These are phyloP conservation scores for Boletales sp. DNA, from an alignment of 768 basidiomycete genomes.

Conservation along the genomic window DNA sequence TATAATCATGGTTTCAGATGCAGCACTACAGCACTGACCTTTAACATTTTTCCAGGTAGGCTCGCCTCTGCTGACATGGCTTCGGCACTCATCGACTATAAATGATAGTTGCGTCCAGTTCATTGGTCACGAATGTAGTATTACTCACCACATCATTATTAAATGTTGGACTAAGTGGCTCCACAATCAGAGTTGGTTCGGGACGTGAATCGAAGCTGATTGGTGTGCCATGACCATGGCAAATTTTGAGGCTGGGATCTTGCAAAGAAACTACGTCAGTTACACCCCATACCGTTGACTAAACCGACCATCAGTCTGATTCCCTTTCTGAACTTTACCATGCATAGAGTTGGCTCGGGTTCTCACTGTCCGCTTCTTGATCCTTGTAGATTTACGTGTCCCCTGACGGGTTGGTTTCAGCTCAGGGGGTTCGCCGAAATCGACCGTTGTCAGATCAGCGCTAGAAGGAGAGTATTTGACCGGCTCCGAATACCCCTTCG, in stretches of 20 bases:
- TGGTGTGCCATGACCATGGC: background rate
- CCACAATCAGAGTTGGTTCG: background rate
- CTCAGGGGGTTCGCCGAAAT: conserved; percentile 35
- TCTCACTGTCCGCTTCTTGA: conserved; percentile 12
- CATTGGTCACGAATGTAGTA: background rate
- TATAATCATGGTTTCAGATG: background rate
- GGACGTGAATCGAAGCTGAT: background rate
- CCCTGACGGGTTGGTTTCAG: background rate
- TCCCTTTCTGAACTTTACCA: conserved; percentile 11
- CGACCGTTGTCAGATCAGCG: conserved; percentile 10
- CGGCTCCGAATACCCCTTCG: conserved; percentile 34
- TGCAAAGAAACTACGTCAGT: background rate
- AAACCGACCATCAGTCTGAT: conserved; percentile 1
- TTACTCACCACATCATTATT: conserved; percentile 8
- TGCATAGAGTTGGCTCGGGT: conserved; percentile 27
- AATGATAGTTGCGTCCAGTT: conserved; percentile 1
- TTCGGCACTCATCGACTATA: background rate
- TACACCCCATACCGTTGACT: background rate
- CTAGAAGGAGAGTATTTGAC: conserved; percentile 31
- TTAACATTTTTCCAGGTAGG: background rate
- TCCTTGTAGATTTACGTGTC: conserved; percentile 16
- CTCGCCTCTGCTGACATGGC: background rate
- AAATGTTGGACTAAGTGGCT: background rate
- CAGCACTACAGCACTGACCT: conserved; percentile 14
- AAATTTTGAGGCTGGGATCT: background rate